These are phyloP conservation scores for Dendrobium chrysotoxum DNA, from an alignment of 106 monocot genomes.

Conservation along the genomic window DNA sequence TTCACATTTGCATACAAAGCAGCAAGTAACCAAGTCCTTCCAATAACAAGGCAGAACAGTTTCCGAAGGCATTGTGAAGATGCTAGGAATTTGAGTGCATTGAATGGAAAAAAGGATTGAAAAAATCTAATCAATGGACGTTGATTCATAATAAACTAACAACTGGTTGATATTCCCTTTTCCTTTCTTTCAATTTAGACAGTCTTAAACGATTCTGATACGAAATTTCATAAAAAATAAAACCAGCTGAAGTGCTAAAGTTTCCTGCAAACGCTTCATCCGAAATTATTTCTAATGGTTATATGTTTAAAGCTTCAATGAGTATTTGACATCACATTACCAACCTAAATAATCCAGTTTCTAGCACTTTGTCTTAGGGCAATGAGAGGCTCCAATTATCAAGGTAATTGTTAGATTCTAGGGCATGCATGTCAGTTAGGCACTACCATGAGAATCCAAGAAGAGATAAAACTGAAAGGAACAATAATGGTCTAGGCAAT, in stretches of 20 bases:
- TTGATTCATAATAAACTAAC: neutral
- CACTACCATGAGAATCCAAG: neutral
- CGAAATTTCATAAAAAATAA: neutral
- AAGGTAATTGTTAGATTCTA: neutral
- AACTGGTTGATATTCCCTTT: neutral
- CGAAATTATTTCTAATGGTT: neutral
- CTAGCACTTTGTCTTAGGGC: neutral
- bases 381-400: neutral
- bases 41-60: neutral
- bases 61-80: neutral
- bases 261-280: neutral
- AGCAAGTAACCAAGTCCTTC: neutral
- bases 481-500: neutral
- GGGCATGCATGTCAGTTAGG: neutral
- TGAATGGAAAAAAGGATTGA: neutral
- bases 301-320: no score
- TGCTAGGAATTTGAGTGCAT: neutral
- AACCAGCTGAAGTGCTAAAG: neutral
- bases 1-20: neutral
- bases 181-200: neutral
- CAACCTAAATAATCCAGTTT: neutral
- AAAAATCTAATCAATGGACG: neutral
- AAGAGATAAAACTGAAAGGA: neutral
- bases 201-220: neutral
- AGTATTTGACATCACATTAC: neutral